phyloP scores from a whole-genome alignment of 1,284 basidiomycete genomes.

The Puccinia brachypodii region DNA sequence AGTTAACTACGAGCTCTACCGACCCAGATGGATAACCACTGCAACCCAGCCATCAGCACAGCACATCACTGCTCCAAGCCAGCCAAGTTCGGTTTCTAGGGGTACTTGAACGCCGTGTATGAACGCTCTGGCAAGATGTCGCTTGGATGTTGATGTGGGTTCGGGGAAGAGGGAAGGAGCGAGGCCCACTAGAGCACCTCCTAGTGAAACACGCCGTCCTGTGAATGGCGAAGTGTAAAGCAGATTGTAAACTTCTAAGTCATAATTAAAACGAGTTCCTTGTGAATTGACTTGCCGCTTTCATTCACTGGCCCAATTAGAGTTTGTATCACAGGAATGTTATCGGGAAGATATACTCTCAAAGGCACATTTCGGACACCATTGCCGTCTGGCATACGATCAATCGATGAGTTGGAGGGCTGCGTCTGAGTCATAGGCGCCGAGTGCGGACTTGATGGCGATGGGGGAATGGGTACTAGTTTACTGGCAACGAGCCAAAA shows the following conservation, averaged over 20 bases:
- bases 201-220: conserved; percentile 61
- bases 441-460: conserved; percentile 57
- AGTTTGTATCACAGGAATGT: conserved; percentile 82
- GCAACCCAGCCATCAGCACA: conserved; percentile 94
- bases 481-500: conserved; percentile 89
- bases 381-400: conserved; percentile 71
- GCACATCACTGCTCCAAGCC: conserved; percentile 83
- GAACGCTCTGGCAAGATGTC: conserved; percentile 63
- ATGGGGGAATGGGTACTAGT: conserved; percentile 62
- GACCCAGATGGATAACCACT: conserved; percentile 69
- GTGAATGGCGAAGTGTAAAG: conserved; percentile 8
- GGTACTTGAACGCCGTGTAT: conserved; percentile 86
- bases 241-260: not conserved
- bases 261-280: not conserved
- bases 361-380: conserved; percentile 81
- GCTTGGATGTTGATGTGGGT: conserved; percentile 52
- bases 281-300: conserved; percentile 58
- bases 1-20: not conserved
- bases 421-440: conserved; percentile 60
- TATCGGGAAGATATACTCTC: conserved; percentile 81
- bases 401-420: conserved; percentile 63
- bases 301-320: conserved; percentile 75
- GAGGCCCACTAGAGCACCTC: conserved; percentile 31
- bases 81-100: conserved; percentile 82
- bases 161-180: conserved; percentile 52